Percentiles rank a stretch among this genome's conserved stretches.
Evolutionary conservation across 345 rosid species (phyloP).

Genomic region (Sisymbrium altissimum): DNA sequence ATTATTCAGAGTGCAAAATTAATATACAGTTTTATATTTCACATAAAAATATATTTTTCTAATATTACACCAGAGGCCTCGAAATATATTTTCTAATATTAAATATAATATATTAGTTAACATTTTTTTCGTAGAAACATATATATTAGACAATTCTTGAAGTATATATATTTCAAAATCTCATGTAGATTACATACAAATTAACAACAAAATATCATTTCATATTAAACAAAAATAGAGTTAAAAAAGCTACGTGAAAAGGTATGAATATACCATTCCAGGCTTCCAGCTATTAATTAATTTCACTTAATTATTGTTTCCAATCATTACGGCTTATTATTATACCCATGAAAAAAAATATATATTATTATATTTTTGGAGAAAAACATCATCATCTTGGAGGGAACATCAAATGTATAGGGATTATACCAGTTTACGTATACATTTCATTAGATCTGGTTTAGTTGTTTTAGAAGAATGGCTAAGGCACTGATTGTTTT

Average conservation of each 20-base stretch:
- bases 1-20: no score
- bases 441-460: no score
- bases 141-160: neutral
- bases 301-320: conserved; percentile 4
- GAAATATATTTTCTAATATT: neutral
- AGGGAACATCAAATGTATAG: no score
- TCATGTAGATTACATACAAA: neutral
- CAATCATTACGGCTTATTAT: conserved; percentile 14
- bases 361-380: no score
- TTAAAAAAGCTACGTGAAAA: conserved; percentile 1
- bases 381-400: no score
- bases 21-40: no score
- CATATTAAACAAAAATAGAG: neutral
- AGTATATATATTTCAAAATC: neutral
- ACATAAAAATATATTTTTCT: no score
- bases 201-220: neutral
- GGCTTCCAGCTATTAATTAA: conserved; percentile 9
- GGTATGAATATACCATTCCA: neutral
- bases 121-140: neutral
- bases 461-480: no score
- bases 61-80: neutral
- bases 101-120: neutral
- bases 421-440: no score
- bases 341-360: conserved; percentile 19
- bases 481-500: no score